A percentile compares a stretch with the other conserved stretches of the same genome.
These are phyloP conservation scores for Aspergillus alliaceus DNA, from an alignment of 2,329 filamentous ascomycete genomes.

Conservation along the genomic window DNA sequence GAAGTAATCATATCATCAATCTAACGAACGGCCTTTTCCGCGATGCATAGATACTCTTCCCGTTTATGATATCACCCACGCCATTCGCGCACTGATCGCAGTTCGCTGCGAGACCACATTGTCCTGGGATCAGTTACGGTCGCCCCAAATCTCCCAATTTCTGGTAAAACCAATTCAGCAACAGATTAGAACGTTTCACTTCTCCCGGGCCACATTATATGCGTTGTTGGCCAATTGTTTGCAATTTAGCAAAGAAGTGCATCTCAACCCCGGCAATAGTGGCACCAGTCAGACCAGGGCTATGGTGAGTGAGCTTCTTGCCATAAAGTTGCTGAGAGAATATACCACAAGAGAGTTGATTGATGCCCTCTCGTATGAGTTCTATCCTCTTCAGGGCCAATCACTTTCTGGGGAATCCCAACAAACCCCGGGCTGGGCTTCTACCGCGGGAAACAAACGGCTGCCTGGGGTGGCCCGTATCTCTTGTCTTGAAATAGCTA, in stretches of 20 bases:
- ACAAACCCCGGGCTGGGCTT: slow-evolving; percentile 35
- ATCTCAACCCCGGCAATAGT: slow-evolving; percentile 77
- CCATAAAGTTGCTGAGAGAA: slow-evolving; percentile 86
- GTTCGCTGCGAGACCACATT: slow-evolving; percentile 87
- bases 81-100: slow-evolving; percentile 80
- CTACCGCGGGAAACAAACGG: slow-evolving; percentile 43
- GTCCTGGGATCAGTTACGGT: slow-evolving; percentile 91
- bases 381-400: slow-evolving; percentile 85
- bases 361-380: slow-evolving; percentile 92
- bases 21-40: not conserved
- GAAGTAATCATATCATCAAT: not conserved
- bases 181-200: slow-evolving; percentile 78
- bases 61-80: slow-evolving; percentile 86
- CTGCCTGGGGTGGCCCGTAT: slow-evolving; percentile 69
- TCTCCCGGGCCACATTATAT: slow-evolving; percentile 83
- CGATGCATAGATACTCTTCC: slow-evolving; percentile 71
- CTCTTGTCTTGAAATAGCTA: slow-evolving; percentile 89
- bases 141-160: slow-evolving; percentile 95
- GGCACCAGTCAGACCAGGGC: slow-evolving; percentile 82
- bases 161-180: slow-evolving; percentile 93
- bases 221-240: slow-evolving; percentile 90
- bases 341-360: slow-evolving; percentile 87
- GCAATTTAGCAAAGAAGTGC: slow-evolving; percentile 86
- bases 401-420: slow-evolving; percentile 39
- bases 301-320: slow-evolving; percentile 84